Conservation (phyloP, 2,329 filamentous ascomycete genomes). For the Penicillium sp. region DNA sequence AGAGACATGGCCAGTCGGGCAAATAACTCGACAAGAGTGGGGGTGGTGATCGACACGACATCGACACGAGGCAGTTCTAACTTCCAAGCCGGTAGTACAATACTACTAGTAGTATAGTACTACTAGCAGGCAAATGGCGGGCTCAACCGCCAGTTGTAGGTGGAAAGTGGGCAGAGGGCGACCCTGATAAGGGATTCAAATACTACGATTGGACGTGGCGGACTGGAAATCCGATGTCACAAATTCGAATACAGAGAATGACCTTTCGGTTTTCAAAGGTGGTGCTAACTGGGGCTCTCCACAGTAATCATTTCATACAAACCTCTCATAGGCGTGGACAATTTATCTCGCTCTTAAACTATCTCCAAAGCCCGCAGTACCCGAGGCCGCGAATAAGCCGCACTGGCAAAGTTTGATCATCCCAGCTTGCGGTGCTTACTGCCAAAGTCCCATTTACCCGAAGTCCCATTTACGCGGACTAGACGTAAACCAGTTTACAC, state of each 20-base stretch:
- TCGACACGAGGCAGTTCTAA: background rate
- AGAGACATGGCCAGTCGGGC: background rate
- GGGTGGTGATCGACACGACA: background rate
- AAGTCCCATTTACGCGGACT: background rate
- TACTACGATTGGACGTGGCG: background rate
- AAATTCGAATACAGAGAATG: background rate
- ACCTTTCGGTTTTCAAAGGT: background rate
- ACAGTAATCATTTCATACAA: background rate
- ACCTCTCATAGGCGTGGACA: background rate
- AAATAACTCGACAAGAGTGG: background rate
- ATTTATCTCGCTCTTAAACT: background rate
- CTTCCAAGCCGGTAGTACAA: no score
- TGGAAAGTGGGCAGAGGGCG: background rate
- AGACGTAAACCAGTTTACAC: background rate
- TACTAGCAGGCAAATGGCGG: background rate
- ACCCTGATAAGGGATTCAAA: background rate
- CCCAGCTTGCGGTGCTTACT: background rate
- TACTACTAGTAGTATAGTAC: no score
- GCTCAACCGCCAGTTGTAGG: background rate
- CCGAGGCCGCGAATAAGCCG: constrained; percentile 1
- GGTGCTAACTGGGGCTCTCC: background rate
- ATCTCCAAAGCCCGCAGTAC: constrained; percentile 5
- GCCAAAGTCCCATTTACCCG: background rate
- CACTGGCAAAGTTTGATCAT: constrained; percentile 18
- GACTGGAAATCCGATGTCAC: background rate